Evolutionary conservation across 148 eudicot species (phyloP), one percentile per base, ranked within the genome.

Genomic region (Heliosperma pusillum): DNA sequence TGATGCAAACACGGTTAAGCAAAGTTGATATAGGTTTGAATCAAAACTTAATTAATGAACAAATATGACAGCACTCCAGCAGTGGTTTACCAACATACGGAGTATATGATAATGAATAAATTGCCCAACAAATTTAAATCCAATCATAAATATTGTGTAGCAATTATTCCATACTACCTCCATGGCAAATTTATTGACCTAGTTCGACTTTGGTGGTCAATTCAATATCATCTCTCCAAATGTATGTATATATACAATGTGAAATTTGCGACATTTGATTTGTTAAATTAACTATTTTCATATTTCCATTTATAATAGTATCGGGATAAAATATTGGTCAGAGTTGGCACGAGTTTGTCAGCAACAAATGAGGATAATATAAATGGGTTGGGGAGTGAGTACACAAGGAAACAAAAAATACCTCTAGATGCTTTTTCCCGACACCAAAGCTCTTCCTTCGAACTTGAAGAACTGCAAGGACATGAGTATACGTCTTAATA

Each of bases 381-480:
- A 36, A 36, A 47, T 45, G 52, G 53, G 53, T 47, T 11, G 17
- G 53, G 17, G 53, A 47, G 53, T 7, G 53, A 50, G 19, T 50
- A 22, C 8, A 7, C 40, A 52, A 47, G 76, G 76, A 64, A 27
- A 36, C 65, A 76, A 44, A 19, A 30, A 52, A 50, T 80, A 94
- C 97, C 91, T 88, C 82, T 21, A 70, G 74, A 50, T 61, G 80
- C 79, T 80, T 86, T 80, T 84, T 85, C 60, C 83, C 86, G 26
- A 80, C 74, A 21, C 85, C 81, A 60, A 82, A 83, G 74, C 88
- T 85, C 81, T 89, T 94, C 66, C 76, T 83, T 66, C 81, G 88
- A 72, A 89, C 87, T 87, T 91, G 96, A 83, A 94, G 87, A 74
- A 87, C 85, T 5, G 97, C 98, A 74, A 94, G 93, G 82, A 91